A percentile compares a stretch with the other conserved stretches of the same genome.
These are phyloP conservation scores for Pterocarpus santalinus DNA, from an alignment of 306 rosid species.

Conservation along the genomic window DNA sequence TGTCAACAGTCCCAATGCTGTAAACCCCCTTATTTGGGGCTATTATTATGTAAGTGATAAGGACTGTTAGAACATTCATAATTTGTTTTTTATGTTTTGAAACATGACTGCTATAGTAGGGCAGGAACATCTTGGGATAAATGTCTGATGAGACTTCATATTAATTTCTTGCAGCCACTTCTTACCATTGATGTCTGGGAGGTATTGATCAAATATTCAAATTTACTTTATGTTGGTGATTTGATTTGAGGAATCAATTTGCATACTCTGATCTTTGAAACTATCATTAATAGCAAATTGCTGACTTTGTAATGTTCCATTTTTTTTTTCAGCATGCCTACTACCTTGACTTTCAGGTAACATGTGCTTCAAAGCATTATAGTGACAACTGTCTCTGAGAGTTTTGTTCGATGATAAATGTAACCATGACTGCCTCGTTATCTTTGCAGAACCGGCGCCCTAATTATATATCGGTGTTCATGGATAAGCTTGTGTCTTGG, in stretches of 20 bases:
- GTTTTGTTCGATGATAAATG: constrained; percentile 33
- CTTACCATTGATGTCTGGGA: constrained; percentile 96
- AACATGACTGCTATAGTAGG: background rate
- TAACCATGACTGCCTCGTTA: constrained; percentile 28
- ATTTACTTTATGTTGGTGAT: constrained; percentile 24
- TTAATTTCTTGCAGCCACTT: constrained; percentile 78
- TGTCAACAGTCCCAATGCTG: constrained; percentile 87
- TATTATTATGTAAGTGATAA: constrained; percentile 67
- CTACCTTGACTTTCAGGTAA: constrained; percentile 91
- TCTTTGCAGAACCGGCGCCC: constrained; percentile 66
- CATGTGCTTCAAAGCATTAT: constrained; percentile 41
- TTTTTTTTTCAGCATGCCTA: constrained; percentile 85
- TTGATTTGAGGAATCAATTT: constrained; percentile 7
- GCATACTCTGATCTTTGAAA: constrained; percentile 10
- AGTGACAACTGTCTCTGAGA: background rate
- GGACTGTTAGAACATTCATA: background rate
- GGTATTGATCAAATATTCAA: constrained; percentile 54
- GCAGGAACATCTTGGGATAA: background rate
- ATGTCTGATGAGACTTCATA: constrained; percentile 42
- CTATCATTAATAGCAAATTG: background rate
- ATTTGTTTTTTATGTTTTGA: constrained; percentile 23
- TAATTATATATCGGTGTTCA: constrained; percentile 73
- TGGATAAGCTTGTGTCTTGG: constrained; percentile 91
- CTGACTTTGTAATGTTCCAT: constrained; percentile 45
- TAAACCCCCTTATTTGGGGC: constrained; percentile 88